Conservation (phyloP, 2,329 filamentous ascomycete species). For the Trichoderma aggressivum region DNA sequence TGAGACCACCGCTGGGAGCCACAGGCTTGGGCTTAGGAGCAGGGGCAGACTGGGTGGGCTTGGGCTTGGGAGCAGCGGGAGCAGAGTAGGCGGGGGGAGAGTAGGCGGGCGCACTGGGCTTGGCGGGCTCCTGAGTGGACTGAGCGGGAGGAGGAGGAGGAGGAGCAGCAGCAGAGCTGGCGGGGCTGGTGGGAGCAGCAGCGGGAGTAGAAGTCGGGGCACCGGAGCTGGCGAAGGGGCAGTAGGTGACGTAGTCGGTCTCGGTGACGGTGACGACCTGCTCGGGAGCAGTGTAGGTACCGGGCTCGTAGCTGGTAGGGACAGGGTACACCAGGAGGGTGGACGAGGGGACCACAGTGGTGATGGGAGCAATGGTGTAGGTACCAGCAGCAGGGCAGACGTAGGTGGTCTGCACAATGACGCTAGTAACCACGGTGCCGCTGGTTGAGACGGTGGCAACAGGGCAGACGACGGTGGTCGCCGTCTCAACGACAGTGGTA, state of each 20-base stretch:
- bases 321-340: slow-evolving; percentile 62
- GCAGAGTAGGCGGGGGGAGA: background rate
- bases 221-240: slow-evolving; percentile 58
- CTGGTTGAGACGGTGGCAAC: slow-evolving; percentile 62
- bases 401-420: slow-evolving; percentile 67
- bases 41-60: slow-evolving; percentile 11
- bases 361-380: slow-evolving; percentile 70
- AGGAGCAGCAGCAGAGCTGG: background rate
- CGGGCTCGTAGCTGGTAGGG: slow-evolving; percentile 61
- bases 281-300: slow-evolving; percentile 69
- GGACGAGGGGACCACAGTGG: slow-evolving; percentile 55
- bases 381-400: slow-evolving; percentile 71
- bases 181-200: slow-evolving; percentile 22
- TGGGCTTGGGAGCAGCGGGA: slow-evolving; percentile 16
- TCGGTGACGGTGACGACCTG: slow-evolving; percentile 65
- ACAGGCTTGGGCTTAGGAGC: slow-evolving; percentile 22
- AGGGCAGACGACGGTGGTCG: slow-evolving; percentile 68
- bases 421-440: slow-evolving; percentile 58
- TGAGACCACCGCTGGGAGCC: slow-evolving; percentile 32
- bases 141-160: background rate
- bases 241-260: slow-evolving; percentile 66
- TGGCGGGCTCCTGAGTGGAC: background rate
- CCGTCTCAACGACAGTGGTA: slow-evolving; percentile 63
- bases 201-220: slow-evolving; percentile 32
- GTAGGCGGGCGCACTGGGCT: background rate